phyloP scores from a whole-genome alignment of 1,284 basidiomycete genomes.

The Mycena sp. region DNA sequence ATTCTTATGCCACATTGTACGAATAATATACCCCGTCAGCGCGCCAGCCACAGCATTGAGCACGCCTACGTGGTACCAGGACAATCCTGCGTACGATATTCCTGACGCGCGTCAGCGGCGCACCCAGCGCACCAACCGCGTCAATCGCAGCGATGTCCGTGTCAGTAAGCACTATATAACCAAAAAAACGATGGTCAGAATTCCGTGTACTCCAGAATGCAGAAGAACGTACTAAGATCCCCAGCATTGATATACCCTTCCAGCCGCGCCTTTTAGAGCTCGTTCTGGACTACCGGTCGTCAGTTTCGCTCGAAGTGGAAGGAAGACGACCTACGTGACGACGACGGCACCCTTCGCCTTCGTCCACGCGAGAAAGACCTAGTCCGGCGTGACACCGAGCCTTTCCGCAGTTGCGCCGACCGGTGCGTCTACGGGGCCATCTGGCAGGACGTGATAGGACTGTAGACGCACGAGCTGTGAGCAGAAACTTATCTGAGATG shows the following conservation, averaged over 20 bases:
- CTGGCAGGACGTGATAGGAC: constrained; percentile 74
- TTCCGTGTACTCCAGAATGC: background rate
- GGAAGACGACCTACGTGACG: constrained; percentile 61
- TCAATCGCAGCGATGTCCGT: constrained; percentile 36
- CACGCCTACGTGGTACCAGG: too few species aligned
- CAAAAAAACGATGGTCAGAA: background rate
- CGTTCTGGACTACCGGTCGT: constrained; percentile 44
- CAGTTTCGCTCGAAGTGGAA: background rate
- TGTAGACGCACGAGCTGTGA: constrained; percentile 35
- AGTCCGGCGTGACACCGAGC: constrained; percentile 70
- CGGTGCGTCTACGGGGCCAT: constrained; percentile 77
- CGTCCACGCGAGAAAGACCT: constrained; percentile 77
- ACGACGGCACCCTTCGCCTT: constrained; percentile 72
- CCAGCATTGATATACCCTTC: constrained; percentile 63
- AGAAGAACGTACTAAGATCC: constrained; percentile 49
- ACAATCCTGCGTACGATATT: too few species aligned
- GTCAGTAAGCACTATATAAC: constrained; percentile 27
- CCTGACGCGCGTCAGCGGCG: constrained; percentile 16
- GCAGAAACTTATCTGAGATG: background rate
- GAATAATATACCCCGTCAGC: too few species aligned
- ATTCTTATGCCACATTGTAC: too few species aligned
- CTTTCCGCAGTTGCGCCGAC: constrained; percentile 65
- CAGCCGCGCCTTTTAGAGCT: constrained; percentile 63
- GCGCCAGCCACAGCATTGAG: too few species aligned
- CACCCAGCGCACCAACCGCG: constrained; percentile 45